These are phyloP conservation scores for Boletus vermiculosoides DNA, from an alignment of 768 basidiomycete species.

Conservation along the genomic window DNA sequence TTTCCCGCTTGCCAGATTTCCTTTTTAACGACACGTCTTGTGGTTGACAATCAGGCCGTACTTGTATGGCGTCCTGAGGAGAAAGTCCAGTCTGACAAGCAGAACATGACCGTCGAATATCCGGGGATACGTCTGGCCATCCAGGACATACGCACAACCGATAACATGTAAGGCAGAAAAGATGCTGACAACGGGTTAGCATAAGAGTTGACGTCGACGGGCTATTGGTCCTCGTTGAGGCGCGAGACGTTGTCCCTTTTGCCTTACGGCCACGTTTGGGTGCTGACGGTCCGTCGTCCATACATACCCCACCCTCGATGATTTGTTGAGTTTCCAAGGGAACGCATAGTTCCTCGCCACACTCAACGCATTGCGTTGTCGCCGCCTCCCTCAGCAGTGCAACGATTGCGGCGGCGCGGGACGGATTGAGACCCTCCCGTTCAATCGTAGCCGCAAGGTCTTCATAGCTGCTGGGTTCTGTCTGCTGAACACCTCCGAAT, in stretches of 20 bases:
- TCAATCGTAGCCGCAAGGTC: conserved; percentile 74
- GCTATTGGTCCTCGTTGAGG: conserved; percentile 71
- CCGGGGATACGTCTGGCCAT: conserved; percentile 71
- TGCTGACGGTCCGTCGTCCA: conserved; percentile 52
- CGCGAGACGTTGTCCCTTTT: conserved; percentile 60
- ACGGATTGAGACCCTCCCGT: conserved; percentile 72
- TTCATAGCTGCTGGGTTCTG: conserved; percentile 63
- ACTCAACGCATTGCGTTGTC: conserved; percentile 87
- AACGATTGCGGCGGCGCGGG: conserved; percentile 80
- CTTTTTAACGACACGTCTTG: conserved; percentile 51
- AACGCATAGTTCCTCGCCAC: conserved; percentile 70
- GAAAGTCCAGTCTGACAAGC: conserved; percentile 71
- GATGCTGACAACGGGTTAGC: conserved; percentile 90
- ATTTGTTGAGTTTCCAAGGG: conserved; percentile 42
- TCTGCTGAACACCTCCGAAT: conserved; percentile 41
- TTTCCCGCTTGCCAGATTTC: conserved; percentile 65
- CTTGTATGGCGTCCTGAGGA: conserved; percentile 77
- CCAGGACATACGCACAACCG: conserved; percentile 70
- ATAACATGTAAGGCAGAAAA: conserved; percentile 90
- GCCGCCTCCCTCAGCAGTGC: conserved; percentile 82
- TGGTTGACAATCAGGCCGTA: conserved; percentile 58
- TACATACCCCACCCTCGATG: conserved; percentile 40
- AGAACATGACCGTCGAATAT: conserved; percentile 64
- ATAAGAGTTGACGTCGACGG: conserved; percentile 64
- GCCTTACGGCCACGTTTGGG: conserved; percentile 52